Percentiles rank a stretch among this genome's conserved stretches.
These are phyloP conservation scores for Eucalyptus pauciflora DNA, from an alignment of 345 rosid genomes.

Conservation along the genomic window DNA sequence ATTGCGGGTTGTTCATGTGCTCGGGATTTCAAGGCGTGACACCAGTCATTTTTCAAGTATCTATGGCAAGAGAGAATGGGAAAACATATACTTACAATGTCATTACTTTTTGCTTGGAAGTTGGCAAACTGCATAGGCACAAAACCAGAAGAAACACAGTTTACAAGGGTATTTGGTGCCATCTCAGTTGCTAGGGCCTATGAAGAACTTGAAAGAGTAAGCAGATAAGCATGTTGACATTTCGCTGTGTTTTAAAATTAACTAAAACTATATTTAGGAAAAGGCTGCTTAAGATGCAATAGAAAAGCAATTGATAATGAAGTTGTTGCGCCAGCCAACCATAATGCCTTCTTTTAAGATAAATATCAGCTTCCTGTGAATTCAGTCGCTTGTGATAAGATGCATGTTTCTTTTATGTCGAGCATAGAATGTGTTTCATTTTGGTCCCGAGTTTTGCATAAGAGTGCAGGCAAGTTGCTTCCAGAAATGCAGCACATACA, in stretches of 20 bases:
- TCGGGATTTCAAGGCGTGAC: too few species aligned
- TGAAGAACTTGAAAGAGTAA: background rate
- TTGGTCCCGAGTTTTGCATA: background rate
- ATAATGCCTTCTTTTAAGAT: background rate
- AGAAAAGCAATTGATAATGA: background rate
- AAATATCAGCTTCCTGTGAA: background rate
- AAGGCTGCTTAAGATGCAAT: background rate
- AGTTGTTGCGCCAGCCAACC: background rate
- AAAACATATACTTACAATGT: constrained; percentile 26
- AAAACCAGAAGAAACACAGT: constrained; percentile 76
- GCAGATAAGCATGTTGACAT: background rate
- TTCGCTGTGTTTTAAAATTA: background rate
- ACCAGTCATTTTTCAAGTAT: too few species aligned
- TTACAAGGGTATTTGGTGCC: constrained; percentile 76
- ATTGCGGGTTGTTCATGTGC: too few species aligned
- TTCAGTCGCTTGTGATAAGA: background rate
- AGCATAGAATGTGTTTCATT: background rate
- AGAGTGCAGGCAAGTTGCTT: background rate
- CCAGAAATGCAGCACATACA: background rate
- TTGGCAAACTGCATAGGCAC: constrained; percentile 75
- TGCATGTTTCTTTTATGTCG: background rate
- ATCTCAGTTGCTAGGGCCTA: constrained; percentile 75
- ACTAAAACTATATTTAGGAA: background rate
- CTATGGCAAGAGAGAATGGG: background rate
- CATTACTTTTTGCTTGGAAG: constrained; percentile 26